phyloP scores from a whole-genome alignment of 1,139 yeast genomes.

The Magnusiomyces ingens region DNA sequence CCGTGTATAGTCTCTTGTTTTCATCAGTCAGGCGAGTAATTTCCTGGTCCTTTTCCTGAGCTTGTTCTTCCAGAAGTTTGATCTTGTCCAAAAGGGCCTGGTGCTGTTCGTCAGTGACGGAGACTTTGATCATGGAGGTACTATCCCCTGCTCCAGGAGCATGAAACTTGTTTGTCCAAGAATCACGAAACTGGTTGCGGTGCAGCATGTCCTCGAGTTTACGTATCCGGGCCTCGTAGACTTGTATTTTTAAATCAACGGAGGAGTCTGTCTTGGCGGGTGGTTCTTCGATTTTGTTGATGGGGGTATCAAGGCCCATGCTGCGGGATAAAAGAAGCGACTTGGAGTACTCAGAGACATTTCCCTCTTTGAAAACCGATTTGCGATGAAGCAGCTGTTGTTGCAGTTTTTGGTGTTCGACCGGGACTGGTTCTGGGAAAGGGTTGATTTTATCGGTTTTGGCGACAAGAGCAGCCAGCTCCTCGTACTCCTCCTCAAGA shows the following conservation, averaged over 20 bases:
- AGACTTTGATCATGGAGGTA: not conserved
- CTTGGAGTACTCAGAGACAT: conserved; percentile 12
- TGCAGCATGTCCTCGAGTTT: conserved; percentile 35
- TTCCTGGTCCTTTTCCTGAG: conserved; percentile 22
- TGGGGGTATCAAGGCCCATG: not conserved
- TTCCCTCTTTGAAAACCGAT: conserved; percentile 13
- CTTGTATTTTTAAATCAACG: conserved; percentile 19
- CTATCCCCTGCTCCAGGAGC: not conserved
- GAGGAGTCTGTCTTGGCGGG: conserved; percentile 1
- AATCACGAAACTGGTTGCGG: conserved; percentile 28
- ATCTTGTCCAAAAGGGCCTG: conserved; percentile 13
- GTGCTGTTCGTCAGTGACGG: conserved; percentile 10
- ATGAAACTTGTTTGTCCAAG: conserved; percentile 12
- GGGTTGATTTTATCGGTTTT: conserved; percentile 2
- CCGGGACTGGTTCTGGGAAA: not conserved
- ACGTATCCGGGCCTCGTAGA: conserved; percentile 35
- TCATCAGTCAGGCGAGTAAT: conserved; percentile 30
- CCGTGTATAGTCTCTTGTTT: conserved; percentile 20
- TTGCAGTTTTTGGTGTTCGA: conserved; percentile 2
- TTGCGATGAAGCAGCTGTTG: conserved; percentile 5
- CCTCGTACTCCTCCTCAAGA: conserved; percentile 11
- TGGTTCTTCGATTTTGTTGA: not conserved
- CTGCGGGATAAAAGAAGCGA: not conserved
- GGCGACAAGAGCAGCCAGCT: conserved; percentile 4
- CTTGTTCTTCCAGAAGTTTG: conserved; percentile 24